A percentile compares a stretch with the other conserved stretches of the same genome.
These are phyloP conservation scores for Phalaenopsis equestris DNA, from an alignment of 106 monocot genomes.

Conservation along the genomic window DNA sequence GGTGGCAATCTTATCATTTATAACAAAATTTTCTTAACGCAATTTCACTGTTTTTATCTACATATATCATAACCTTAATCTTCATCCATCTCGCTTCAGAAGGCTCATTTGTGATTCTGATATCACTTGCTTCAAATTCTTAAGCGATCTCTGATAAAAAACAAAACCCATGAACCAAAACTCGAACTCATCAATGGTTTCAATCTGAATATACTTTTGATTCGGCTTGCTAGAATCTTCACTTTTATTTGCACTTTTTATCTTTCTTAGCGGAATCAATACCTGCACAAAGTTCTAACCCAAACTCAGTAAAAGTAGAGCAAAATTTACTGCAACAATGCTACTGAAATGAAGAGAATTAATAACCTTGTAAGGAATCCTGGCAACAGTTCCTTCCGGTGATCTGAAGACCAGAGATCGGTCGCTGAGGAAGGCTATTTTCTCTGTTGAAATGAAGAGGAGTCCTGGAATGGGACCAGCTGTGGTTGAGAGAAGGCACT, in stretches of 20 bases:
- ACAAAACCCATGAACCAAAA: constrained; percentile 71
- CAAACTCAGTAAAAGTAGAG: background rate
- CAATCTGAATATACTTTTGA: constrained; percentile 51
- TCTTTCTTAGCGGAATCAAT: constrained; percentile 33
- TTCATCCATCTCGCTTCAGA: background rate
- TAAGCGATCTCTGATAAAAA: constrained; percentile 37
- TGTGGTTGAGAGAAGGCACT: constrained; percentile 35
- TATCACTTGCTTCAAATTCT: constrained; percentile 28
- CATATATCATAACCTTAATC: background rate
- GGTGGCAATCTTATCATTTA: background rate
- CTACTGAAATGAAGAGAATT: background rate
- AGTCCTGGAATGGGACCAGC: constrained; percentile 43
- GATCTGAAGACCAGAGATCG: constrained; percentile 23
- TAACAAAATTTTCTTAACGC: background rate
- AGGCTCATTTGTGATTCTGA: constrained; percentile 5
- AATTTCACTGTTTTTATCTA: background rate
- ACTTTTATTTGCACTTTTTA: constrained; percentile 26
- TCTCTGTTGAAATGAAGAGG: constrained; percentile 38
- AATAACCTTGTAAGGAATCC: constrained; percentile 25
- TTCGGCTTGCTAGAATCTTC: constrained; percentile 37
- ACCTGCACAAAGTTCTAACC: constrained; percentile 17
- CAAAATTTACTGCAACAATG: background rate
- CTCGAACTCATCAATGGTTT: constrained; percentile 46
- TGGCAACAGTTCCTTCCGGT: constrained; percentile 14
- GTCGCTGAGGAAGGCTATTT: constrained; percentile 34